Evolutionary conservation across 306 rosid genomes (phyloP).

Genomic region (Cyclanthera cordifolia): DNA sequence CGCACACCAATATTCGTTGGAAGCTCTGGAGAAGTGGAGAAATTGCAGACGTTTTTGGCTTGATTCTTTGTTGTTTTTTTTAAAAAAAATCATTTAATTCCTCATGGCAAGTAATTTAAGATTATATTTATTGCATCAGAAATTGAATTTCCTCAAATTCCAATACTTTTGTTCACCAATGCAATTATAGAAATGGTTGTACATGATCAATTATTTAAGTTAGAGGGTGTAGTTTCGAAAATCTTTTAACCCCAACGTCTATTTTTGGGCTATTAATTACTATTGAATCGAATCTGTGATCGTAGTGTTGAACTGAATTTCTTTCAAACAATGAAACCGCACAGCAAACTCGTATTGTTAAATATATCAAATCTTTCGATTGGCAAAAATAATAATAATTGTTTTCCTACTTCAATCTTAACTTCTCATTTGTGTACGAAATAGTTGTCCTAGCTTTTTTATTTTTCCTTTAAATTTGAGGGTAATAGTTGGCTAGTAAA

Average conservation of each 20-base stretch:
- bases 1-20: slow-evolving; percentile 28
- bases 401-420: no score
- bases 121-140: background rate
- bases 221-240: background rate
- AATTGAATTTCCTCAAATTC: background rate
- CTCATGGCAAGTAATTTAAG: background rate
- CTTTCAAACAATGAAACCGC: no score
- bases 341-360: no score
- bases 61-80: background rate
- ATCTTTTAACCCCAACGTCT: background rate
- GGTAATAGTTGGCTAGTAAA: no score
- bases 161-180: background rate
- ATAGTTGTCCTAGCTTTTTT: background rate
- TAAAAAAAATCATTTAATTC: background rate
- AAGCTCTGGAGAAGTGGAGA: slow-evolving; percentile 30
- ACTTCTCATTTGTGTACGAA: background rate
- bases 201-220: background rate
- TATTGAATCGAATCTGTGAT: no score
- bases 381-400: no score
- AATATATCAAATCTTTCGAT: no score
- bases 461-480: no score
- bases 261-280: no score
- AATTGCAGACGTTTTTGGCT: slow-evolving; percentile 22
- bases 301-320: no score
- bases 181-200: background rate